Percentiles rank a stretch among this genome's conserved stretches.
Evolutionary conservation across 768 basidiomycete genomes (phyloP).

Genomic region (Suillus hirtellus): DNA sequence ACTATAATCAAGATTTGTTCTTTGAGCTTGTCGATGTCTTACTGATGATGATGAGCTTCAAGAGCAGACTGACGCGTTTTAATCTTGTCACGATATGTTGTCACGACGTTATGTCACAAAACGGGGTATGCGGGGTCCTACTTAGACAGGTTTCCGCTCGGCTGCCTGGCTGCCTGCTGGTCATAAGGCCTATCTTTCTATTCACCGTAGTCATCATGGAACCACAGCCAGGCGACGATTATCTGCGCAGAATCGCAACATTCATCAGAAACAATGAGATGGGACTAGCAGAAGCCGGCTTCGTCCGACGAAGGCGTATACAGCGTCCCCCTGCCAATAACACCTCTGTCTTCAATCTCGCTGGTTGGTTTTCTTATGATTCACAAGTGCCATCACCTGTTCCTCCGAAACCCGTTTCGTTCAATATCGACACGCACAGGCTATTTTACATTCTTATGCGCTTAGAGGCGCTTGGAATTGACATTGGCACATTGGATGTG

Average conservation of each 20-base stretch:
- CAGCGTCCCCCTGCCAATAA: conserved; percentile 32
- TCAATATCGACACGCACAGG: conserved; percentile 76
- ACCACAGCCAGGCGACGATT: conserved; percentile 70
- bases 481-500: conserved; percentile 80
- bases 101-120: conserved; percentile 21
- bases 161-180: conserved; percentile 7
- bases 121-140: neutral
- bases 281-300: conserved; percentile 66
- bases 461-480: conserved; percentile 76
- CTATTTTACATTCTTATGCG: conserved; percentile 89
- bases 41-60: conserved; percentile 22
- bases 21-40: conserved; percentile 19
- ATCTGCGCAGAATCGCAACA: conserved; percentile 64
- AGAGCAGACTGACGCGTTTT: conserved; percentile 16
- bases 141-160: conserved; percentile 3
- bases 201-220: conserved; percentile 40
- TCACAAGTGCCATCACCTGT: conserved; percentile 31
- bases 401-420: conserved; percentile 57
- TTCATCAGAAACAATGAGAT: conserved; percentile 76
- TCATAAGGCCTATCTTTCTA: conserved; percentile 14
- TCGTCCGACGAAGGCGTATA: conserved; percentile 49
- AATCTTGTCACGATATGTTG: conserved; percentile 15
- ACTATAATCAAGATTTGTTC: neutral
- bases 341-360: conserved; percentile 56
- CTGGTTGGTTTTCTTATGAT: conserved; percentile 53